Evolutionary conservation across 768 basidiomycete species (phyloP), one percentile per base, ranked within the genome.

Genomic region (Agaricus blazei): DNA sequence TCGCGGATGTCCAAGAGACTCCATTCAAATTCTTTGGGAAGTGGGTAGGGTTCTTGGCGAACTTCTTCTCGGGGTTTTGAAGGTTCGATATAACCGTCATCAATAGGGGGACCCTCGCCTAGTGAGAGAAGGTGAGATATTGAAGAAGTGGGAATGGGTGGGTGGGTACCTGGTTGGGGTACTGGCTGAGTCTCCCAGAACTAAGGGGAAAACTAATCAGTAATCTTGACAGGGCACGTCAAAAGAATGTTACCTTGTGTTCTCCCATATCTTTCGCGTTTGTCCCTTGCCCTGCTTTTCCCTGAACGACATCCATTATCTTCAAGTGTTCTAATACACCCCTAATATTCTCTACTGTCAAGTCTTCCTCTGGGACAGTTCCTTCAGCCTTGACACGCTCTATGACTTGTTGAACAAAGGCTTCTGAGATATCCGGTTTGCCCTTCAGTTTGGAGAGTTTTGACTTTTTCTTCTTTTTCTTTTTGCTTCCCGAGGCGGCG

Each of bases 121-220:
- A 26, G 6, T 37, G 27, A 40, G 23, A 29, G 24, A 27, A 27
- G 44, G 27, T 36, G 7, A 54, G 31, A 11, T 19, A 40, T 19
- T 9, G 27, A 4, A 14, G 43, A 27, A 44, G 24, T 7, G 23
- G 24, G 47, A 40, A 36, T 41, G 40, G 19, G 24, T 6, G 26
- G 9, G 29, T 36, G 51, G 68, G 62, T 64, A 85, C 90, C 89
- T 53, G 83, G 70, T 65, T 94, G 92, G n/a, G 93, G 90, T 6
- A 99, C 97, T 3, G 97, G 97, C 69, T 99, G 97, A 5, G 96
- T 98, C 34, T 77, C 83, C 97, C 97, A 98, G 72, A 99, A 99
- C 94, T 93, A 63, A 24, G 57, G 9, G 61, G 24, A 31, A 50
- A 45, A 38, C 48, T 41, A 43, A 50, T 56, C 31, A 58, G 45